phyloP scores from a whole-genome alignment of 495 filamentous ascomycete genomes.

The Chaetomium tenue region DNA sequence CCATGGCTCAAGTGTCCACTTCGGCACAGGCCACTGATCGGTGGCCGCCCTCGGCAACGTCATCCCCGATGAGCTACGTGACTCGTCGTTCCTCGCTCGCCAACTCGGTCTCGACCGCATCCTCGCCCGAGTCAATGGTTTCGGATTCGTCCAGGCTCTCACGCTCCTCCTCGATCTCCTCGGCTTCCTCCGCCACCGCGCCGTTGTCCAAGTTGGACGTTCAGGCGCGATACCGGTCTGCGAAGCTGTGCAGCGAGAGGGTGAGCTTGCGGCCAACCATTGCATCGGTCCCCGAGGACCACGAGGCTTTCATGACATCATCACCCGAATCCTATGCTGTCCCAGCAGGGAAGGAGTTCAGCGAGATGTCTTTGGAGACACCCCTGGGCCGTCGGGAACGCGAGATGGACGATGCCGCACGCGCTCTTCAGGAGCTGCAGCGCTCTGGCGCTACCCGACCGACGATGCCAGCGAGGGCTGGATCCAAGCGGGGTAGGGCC shows the following conservation, averaged over 20 bases:
- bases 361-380: constrained; percentile 52
- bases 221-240: constrained; percentile 79
- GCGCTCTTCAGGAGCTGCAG: constrained; percentile 64
- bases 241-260: constrained; percentile 60
- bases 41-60: constrained; percentile 59
- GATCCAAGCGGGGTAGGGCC: constrained; percentile 67
- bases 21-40: constrained; percentile 55
- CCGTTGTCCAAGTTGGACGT: constrained; percentile 68
- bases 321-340: constrained; percentile 63
- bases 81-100: constrained; percentile 73
- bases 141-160: constrained; percentile 77
- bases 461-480: constrained; percentile 34
- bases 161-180: constrained; percentile 71
- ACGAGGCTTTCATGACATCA: constrained; percentile 53
- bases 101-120: constrained; percentile 71
- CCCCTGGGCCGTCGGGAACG: constrained; percentile 44
- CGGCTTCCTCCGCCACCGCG: constrained; percentile 66
- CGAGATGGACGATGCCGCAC: constrained; percentile 60
- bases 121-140: constrained; percentile 88
- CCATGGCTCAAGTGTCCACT: constrained; percentile 70
- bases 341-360: constrained; percentile 53
- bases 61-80: constrained; percentile 56
- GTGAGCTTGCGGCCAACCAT: constrained; percentile 46
- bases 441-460: constrained; percentile 38
- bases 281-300: constrained; percentile 53